These are phyloP conservation scores for Bathelium albidoporum DNA, from an alignment of 495 filamentous ascomycete species.

Conservation along the genomic window DNA sequence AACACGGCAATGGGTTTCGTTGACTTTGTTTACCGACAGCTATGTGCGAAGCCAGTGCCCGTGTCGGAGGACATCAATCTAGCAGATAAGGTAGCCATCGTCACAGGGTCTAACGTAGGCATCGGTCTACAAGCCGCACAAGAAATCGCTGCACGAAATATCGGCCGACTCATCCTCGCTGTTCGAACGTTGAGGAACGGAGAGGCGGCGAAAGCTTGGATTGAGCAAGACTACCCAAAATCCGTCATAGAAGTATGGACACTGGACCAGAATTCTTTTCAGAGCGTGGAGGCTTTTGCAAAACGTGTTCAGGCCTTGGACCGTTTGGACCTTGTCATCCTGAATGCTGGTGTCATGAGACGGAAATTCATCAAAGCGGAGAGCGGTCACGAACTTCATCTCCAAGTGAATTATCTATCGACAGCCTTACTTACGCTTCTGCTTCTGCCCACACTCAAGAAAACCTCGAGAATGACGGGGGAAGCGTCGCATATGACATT, in stretches of 20 bases:
- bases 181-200: constrained; percentile 17
- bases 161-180: constrained; percentile 11
- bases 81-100: constrained; percentile 6
- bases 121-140: constrained; percentile 12
- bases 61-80: not conserved
- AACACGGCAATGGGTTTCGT: too few species aligned
- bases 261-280: constrained; percentile 21
- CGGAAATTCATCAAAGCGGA: not conserved
- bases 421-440: constrained; percentile 46
- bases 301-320: constrained; percentile 12
- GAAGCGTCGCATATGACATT: not conserved
- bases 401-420: constrained; percentile 52
- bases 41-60: not conserved
- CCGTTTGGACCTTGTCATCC: constrained; percentile 17
- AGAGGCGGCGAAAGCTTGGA: constrained; percentile 9
- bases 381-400: constrained; percentile 43
- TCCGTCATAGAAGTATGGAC: constrained; percentile 23
- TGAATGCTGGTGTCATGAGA: constrained; percentile 18
- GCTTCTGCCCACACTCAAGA: constrained; percentile 39
- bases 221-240: not conserved
- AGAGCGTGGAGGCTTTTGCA: constrained; percentile 19
- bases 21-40: not conserved
- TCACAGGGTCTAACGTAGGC: constrained; percentile 18
- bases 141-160: constrained; percentile 11
- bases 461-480: not conserved